Evolutionary conservation across 768 basidiomycete genomes (phyloP).

Genomic region (Butyriboletus loyo): DNA sequence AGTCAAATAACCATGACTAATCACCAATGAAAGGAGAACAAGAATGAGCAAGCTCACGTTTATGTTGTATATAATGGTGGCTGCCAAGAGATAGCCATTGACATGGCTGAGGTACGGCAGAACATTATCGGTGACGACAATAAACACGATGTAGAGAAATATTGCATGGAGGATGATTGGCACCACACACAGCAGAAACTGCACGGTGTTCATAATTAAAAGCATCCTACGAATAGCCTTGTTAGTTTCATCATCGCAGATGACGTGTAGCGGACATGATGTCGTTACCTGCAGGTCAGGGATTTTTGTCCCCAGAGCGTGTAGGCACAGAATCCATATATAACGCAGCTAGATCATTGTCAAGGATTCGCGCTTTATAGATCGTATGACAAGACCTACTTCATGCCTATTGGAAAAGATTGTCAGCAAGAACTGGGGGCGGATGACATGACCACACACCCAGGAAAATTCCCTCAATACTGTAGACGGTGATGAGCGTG

Average conservation of each 20-base stretch:
- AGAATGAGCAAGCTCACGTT: conserved; percentile 6
- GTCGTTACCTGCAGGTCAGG: conserved; percentile 5
- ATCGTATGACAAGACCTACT: conserved; percentile 4
- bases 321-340: conserved; percentile 15
- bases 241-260: neutral
- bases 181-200: conserved; percentile 16
- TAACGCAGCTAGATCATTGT: conserved; percentile 9
- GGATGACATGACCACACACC: conserved; percentile 9
- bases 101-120: neutral
- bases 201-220: conserved; percentile 8
- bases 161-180: conserved; percentile 5
- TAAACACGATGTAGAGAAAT: conserved; percentile 2
- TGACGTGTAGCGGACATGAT: no score
- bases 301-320: conserved; percentile 11
- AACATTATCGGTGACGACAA: neutral
- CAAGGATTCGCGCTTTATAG: neutral
- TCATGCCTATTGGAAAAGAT: conserved; percentile 9
- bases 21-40: neutral
- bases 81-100: neutral
- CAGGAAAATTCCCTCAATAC: conserved; percentile 14
- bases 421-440: neutral
- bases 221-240: neutral
- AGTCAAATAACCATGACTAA: neutral
- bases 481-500: conserved; percentile 2
- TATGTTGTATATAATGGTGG: conserved; percentile 5